phyloP scores from a whole-genome alignment of 768 basidiomycete genomes.

The Fistulinella prunicolor region DNA sequence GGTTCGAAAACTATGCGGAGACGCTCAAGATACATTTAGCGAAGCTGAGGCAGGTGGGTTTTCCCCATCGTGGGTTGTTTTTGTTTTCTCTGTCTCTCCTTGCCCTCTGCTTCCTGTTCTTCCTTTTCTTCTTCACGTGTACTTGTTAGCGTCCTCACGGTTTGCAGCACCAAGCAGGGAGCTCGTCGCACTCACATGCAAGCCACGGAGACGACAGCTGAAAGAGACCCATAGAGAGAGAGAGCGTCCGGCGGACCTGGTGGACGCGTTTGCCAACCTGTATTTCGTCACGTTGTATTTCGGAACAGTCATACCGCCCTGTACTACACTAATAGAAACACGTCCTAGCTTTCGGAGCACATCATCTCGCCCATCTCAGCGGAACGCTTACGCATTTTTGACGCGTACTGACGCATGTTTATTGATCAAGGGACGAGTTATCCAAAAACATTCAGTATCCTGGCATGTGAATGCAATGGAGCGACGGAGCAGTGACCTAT shows the following conservation, averaged over 20 bases:
- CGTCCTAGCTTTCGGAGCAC: background rate
- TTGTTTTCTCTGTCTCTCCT: no score
- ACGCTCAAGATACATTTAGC: constrained; percentile 90
- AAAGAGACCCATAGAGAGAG: background rate
- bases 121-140: no score
- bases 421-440: no score
- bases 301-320: constrained; percentile 6
- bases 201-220: constrained; percentile 23
- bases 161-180: constrained; percentile 27
- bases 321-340: constrained; percentile 14
- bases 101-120: no score
- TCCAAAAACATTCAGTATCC: no score
- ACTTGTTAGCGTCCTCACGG: no score
- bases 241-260: background rate
- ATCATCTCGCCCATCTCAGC: background rate
- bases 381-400: no score
- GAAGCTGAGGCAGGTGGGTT: constrained; percentile 73
- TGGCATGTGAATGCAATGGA: no score
- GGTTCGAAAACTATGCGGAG: constrained; percentile 94
- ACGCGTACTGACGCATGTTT: no score
- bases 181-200: constrained; percentile 24
- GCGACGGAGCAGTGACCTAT: no score
- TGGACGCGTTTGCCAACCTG: constrained; percentile 1
- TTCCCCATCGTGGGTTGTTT: no score
- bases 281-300: constrained; percentile 17